Evolutionary conservation across 108 stramenopile genomes (phyloP), one percentile per base, ranked within the genome.

Genomic region (Fragilaria radians): DNA sequence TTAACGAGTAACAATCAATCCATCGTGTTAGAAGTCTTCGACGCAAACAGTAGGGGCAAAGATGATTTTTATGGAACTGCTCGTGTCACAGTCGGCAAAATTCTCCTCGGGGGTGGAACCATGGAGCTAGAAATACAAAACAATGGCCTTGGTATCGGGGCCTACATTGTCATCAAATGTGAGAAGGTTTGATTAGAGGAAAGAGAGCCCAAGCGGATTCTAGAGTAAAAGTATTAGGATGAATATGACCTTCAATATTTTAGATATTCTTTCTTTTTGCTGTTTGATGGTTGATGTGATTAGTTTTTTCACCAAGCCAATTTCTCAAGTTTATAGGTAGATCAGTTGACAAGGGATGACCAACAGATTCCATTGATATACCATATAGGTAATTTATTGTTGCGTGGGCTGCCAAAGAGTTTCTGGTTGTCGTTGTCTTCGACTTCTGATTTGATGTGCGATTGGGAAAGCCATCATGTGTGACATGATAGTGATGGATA

Each of bases 1-100:
- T 52, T 80, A 7, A 22, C 11, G 18, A 45, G 61, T 33, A 45
- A 68, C 9, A 50, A 48, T 1, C 63, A 72, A 54, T 14, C 72
- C n/a, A 67, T 86, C n/a, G 28, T 23, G 0, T 54, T 86, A 5
- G 68, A 78, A 23, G 79, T 53, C 0, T 74, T 46, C 60, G 85
- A 86, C 48, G 45, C 67, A 23, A 77, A 79, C 36, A 48, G 56
- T 29, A 57, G 56, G 14, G 57, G 63, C 17, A 62, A 54, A 42
- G 83, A 80, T 54, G 61, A 64, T 11, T 42, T 31, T 17, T 5
- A 74, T 19, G 83, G 83, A 47, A 64, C 33, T 1, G 70, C 63
- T 18, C 31, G 54, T 28, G 57, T 70, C n/a, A 52, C 67, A 18
- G 61, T 78, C 5, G 71, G 68, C 9, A 68, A 75, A 24, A 24